These are phyloP conservation scores for Ophioceras dolichostomum DNA, from an alignment of 2,329 filamentous ascomycete species.

Conservation along the genomic window DNA sequence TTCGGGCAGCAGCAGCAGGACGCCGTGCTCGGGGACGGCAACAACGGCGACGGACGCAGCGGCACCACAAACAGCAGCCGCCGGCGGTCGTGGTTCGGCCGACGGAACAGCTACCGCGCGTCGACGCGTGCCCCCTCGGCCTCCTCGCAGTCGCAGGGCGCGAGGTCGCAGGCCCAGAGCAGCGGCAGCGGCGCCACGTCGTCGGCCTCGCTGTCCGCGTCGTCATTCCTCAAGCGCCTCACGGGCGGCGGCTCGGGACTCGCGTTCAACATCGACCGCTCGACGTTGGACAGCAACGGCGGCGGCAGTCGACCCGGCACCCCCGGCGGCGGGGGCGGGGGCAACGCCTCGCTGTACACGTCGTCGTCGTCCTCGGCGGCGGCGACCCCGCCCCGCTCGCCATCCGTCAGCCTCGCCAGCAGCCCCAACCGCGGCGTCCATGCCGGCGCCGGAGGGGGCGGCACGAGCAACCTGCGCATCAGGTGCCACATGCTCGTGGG, in stretches of 20 bases:
- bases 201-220: conserved; percentile 42
- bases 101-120: conserved; percentile 53
- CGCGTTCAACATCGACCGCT: conserved; percentile 71
- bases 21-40: conserved; percentile 31
- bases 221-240: conserved; percentile 69
- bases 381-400: conserved; percentile 39
- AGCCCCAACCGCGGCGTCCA: conserved; percentile 34
- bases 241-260: conserved; percentile 53
- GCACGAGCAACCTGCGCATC: conserved; percentile 72
- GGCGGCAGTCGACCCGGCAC: conserved; percentile 31
- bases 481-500: conserved; percentile 71
- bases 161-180: background rate
- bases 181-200: conserved; percentile 49
- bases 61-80: conserved; percentile 29
- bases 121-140: conserved; percentile 48
- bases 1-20: conserved; percentile 47
- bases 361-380: conserved; percentile 40
- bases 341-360: conserved; percentile 45
- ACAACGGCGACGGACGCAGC: conserved; percentile 6
- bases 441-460: conserved; percentile 28
- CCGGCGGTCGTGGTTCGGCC: conserved; percentile 45
- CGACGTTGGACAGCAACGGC: conserved; percentile 52
- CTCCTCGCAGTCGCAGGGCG: no score
- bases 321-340: conserved; percentile 10
- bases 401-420: conserved; percentile 42